Evolutionary conservation across 2,329 filamentous ascomycete species (phyloP).

Genomic region (Plectosphaerella sp.): DNA sequence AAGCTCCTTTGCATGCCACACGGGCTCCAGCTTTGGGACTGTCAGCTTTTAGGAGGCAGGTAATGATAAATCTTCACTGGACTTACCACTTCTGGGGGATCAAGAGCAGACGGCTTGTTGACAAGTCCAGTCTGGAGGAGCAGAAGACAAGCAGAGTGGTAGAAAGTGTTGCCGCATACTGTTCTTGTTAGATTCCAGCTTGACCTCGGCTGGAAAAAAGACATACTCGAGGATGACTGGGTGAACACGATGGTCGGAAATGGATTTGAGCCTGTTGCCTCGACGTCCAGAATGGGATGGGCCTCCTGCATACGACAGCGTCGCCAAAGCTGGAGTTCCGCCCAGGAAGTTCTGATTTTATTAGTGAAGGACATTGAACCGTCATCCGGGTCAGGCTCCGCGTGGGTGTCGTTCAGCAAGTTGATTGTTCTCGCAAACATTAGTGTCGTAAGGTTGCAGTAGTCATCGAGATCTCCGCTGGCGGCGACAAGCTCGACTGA

Average conservation of each 20-base stretch:
- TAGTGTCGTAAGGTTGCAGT: conserved; percentile 8
- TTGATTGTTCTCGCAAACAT: conserved; percentile 8
- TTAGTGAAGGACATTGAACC: not conserved
- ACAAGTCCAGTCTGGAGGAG: conserved; percentile 5
- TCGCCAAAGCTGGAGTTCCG: conserved; percentile 1
- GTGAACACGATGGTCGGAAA: not conserved
- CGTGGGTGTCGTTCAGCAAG: not conserved
- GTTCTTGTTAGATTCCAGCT: not conserved
- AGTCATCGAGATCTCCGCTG: conserved; percentile 5
- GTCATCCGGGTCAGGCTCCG: not conserved
- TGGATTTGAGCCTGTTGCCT: not conserved
- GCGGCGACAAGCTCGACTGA: conserved; percentile 3
- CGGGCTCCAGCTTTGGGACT: not conserved
- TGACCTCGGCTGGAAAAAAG: not conserved
- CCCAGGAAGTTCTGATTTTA: not conserved
- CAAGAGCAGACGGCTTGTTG: not conserved
- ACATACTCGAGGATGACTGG: not conserved
- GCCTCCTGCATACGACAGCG: not conserved
- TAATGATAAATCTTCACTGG: not conserved
- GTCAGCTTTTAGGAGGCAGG: not conserved
- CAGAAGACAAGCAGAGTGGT: conserved; percentile 8
- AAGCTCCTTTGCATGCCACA: conserved; percentile 9
- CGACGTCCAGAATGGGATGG: not conserved
- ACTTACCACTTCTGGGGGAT: not conserved
- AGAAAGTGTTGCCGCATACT: conserved; percentile 11